phyloP scores from a whole-genome alignment of 306 rosid species.

The Ormosia semicastrata region DNA sequence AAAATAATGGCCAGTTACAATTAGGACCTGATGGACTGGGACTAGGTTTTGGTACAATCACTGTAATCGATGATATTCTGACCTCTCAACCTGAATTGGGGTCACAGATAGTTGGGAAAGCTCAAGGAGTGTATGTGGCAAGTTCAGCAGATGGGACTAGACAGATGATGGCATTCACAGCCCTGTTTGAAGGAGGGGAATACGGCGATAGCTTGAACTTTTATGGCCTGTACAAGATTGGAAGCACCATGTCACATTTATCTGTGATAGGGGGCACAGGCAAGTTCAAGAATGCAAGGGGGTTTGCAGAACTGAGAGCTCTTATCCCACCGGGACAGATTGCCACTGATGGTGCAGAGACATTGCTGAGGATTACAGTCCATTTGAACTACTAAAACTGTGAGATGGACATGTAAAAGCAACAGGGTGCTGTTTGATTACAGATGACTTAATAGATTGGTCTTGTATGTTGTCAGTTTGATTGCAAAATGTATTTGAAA shows the following conservation, averaged over 20 bases:
- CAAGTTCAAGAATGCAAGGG: conserved; percentile 69
- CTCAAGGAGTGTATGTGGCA: conserved; percentile 86
- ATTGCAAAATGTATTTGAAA: conserved; percentile 31
- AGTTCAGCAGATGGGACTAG: conserved; percentile 74
- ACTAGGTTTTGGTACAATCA: conserved; percentile 84
- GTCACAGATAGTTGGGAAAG: conserved; percentile 68
- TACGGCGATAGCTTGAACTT: conserved; percentile 83
- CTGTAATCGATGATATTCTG: conserved; percentile 70
- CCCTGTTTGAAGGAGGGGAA: conserved; percentile 88
- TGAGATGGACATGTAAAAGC: neutral
- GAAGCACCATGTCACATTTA: conserved; percentile 70
- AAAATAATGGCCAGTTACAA: conserved; percentile 39
- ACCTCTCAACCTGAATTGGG: conserved; percentile 74
- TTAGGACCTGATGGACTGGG: conserved; percentile 72
- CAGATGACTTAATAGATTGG: conserved; percentile 14
- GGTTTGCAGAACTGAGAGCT: conserved; percentile 68
- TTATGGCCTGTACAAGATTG: conserved; percentile 72
- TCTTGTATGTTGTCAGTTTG: conserved; percentile 33
- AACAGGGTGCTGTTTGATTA: conserved; percentile 7
- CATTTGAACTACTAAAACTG: conserved; percentile 55
- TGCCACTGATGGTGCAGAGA: conserved; percentile 83
- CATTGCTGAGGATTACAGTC: conserved; percentile 66
- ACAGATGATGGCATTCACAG: conserved; percentile 90
- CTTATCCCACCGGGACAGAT: conserved; percentile 81
- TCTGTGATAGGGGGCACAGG: conserved; percentile 87